Evolutionary conservation across 768 basidiomycete genomes (phyloP).

Genomic region (Gautieria morchelliformis): DNA sequence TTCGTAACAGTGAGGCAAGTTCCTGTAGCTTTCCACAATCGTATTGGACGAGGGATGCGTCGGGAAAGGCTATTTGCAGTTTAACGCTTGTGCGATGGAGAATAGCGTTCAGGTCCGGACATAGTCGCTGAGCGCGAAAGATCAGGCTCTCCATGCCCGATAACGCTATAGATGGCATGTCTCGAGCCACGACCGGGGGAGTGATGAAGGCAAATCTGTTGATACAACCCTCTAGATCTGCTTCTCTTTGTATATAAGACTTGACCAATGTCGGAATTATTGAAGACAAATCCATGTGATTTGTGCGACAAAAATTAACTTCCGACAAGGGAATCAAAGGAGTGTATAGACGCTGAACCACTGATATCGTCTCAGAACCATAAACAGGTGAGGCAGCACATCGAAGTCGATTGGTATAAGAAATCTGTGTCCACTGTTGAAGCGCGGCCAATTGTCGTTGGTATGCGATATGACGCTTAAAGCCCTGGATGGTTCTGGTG

Average conservation of each 20-base stretch:
- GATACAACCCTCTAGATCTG: constrained; percentile 42
- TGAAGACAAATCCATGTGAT: constrained; percentile 31
- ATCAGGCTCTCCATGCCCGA: constrained; percentile 25
- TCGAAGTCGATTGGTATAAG: constrained; percentile 65
- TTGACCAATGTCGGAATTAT: constrained; percentile 40
- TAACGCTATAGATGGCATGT: constrained; percentile 58
- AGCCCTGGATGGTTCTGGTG: constrained; percentile 66
- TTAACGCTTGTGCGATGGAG: constrained; percentile 73
- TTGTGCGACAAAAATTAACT: constrained; percentile 27
- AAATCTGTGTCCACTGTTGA: constrained; percentile 58
- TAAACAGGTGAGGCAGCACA: constrained; percentile 37
- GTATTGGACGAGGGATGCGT: constrained; percentile 81
- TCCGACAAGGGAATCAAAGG: constrained; percentile 45
- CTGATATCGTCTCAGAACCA: constrained; percentile 31
- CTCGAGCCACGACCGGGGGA: constrained; percentile 65
- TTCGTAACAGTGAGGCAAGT: constrained; percentile 66
- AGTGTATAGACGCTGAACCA: constrained; percentile 28
- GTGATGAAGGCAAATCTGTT: constrained; percentile 75
- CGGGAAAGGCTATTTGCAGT: constrained; percentile 89
- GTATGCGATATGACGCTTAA: constrained; percentile 42
- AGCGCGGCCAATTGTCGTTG: constrained; percentile 37
- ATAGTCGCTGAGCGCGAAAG: constrained; percentile 19
- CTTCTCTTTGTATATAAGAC: constrained; percentile 52
- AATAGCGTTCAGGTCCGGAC: constrained; percentile 47
- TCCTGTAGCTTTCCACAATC: constrained; percentile 94